A percentile compares a stretch with the other conserved stretches of the same genome.
phyloP scores from a whole-genome alignment of 169 alveolate genomes.

The Amoebophrya sp. region DNA sequence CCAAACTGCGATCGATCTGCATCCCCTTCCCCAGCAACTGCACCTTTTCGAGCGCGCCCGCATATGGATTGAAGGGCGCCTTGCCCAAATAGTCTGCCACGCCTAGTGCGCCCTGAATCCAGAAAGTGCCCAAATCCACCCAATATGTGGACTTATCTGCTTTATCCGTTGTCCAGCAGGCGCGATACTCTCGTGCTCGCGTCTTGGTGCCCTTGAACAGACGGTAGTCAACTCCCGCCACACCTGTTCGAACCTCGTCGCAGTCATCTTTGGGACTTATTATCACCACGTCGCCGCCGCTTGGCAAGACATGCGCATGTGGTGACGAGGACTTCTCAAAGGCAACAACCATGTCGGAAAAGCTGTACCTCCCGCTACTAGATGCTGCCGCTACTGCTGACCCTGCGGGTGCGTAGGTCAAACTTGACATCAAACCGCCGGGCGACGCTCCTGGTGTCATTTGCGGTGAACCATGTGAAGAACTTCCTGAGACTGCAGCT shows the following conservation, averaged over 20 bases:
- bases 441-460: background rate
- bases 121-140: background rate
- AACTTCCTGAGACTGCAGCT: background rate
- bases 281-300: conserved; percentile 11
- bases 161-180: background rate
- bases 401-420: background rate
- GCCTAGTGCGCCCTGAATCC: background rate
- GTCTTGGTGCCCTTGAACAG: conserved; percentile 11
- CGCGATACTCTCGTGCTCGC: background rate
- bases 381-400: no score
- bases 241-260: background rate
- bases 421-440: background rate
- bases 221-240: conserved; percentile 2
- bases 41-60: background rate
- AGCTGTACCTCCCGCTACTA: background rate
- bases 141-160: background rate
- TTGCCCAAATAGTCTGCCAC: background rate
- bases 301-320: background rate
- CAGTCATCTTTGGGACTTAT: background rate
- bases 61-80: background rate
- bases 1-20: background rate
- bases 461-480: background rate
- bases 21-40: background rate
- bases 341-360: background rate
- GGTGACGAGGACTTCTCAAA: background rate